Evolutionary conservation across 345 rosid species (phyloP).

Genomic region (Citrus sp.): DNA sequence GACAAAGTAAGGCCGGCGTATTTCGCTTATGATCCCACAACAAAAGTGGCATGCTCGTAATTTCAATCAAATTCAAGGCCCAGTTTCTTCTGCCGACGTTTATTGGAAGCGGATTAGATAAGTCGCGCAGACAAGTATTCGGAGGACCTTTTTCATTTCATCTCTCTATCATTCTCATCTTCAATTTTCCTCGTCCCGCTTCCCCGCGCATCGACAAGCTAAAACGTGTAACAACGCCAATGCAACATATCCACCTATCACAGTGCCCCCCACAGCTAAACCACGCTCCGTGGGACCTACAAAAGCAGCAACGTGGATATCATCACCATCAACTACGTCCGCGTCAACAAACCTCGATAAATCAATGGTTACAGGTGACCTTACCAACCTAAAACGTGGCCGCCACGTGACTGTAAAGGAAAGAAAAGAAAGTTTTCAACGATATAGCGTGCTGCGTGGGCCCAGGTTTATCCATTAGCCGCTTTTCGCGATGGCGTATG

Average conservation of each 20-base stretch:
- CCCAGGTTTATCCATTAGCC: constrained; percentile 22
- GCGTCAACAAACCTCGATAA: neutral
- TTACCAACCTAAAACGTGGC: constrained; percentile 14
- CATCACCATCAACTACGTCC: neutral
- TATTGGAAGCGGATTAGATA: neutral
- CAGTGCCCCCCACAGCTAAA: neutral
- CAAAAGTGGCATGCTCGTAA: constrained; percentile 3
- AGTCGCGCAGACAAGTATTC: neutral
- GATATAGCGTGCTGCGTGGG: constrained; percentile 6
- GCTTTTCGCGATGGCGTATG: constrained; percentile 19
- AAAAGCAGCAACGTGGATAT: neutral
- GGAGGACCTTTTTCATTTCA: too few species aligned
- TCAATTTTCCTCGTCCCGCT: constrained; percentile 10
- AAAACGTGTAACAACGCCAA: constrained; percentile 15
- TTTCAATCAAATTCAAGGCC: neutral
- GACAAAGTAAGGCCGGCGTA: too few species aligned
- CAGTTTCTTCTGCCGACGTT: neutral
- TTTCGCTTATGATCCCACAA: neutral
- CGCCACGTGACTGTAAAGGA: constrained; percentile 6
- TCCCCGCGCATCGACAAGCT: neutral
- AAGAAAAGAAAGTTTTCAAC: neutral
- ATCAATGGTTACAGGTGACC: neutral
- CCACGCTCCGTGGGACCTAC: neutral
- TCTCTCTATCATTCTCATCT: neutral
- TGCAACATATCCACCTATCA: neutral